Evolutionary conservation across 2,329 filamentous ascomycete species (phyloP), one percentile per base, ranked within the genome.

Genomic region (Leptographium radiaticola): DNA sequence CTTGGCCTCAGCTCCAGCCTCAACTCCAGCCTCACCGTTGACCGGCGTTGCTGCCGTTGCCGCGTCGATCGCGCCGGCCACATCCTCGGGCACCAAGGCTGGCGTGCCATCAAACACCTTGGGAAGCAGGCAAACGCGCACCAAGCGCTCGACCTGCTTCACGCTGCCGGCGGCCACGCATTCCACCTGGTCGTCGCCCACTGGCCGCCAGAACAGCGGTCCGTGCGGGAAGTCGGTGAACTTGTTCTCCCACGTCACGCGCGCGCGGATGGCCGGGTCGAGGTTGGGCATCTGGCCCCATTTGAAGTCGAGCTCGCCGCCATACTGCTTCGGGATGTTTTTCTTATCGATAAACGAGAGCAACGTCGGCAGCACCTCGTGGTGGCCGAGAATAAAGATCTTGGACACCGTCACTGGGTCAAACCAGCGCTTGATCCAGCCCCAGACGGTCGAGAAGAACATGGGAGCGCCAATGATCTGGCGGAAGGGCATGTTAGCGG

Each of bases 391-490:
- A 62, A 97, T 93, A 68, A 95, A 95, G 67, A 97, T 96, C 73
- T 97, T 97, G 63, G 88, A 93, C 4, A 89, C 87, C 38, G 91
- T 96, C 58, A 89, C 89, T 8, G 90, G 90, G 70, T 90, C 86
- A 64, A 95, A 95, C 89, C 90, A 95, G 64, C 86, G 84, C 75
- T 95, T 95, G 70, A 95, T 79, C 89, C 89, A 95, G 60, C 87
- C 83, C 90, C 90, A 91, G 56, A 95, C 87, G 3, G 89, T 95
- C 50, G 86, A 86, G 73, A 95, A 95, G 76, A 95, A 95, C 47
- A 79, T 72, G 9, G 91, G 91, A 0, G 91, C 91, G 57, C 90
- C 90, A 59, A 96, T 89, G 63, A 97, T 86, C 77, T 81, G 38
- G 13, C 25, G 25, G 25, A 25, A 25, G 57, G 4, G 12, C 9